Percentiles rank a stretch among this genome's conserved stretches.
These are phyloP conservation scores for Letharia lupina DNA, from an alignment of 495 filamentous ascomycete species.

Conservation along the genomic window DNA sequence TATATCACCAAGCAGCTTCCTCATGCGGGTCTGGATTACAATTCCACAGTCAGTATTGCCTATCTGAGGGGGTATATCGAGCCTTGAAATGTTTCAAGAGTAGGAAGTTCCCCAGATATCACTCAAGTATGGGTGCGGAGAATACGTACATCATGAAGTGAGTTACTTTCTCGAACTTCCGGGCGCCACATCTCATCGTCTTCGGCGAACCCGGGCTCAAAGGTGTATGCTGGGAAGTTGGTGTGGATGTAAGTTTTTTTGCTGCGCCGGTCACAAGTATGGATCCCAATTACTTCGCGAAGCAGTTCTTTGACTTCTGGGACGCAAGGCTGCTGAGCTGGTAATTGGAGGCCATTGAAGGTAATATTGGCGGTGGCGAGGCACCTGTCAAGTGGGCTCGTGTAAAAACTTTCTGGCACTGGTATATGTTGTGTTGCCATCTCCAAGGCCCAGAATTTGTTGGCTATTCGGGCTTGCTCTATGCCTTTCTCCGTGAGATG, in stretches of 20 bases:
- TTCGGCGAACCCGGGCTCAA: conserved; percentile 58
- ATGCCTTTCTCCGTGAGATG: conserved; percentile 53
- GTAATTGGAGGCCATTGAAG: conserved; percentile 48
- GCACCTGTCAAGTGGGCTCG: conserved; percentile 59
- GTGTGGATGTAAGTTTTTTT: conserved; percentile 45
- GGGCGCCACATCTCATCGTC: conserved; percentile 54
- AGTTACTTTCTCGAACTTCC: conserved; percentile 42
- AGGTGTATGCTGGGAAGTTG: conserved; percentile 48
- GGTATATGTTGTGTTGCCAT: conserved; percentile 49
- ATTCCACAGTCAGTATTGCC: not conserved
- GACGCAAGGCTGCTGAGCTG: conserved; percentile 39
- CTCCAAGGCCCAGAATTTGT: conserved; percentile 53
- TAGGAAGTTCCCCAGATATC: too few relatives aligned
- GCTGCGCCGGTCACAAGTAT: conserved; percentile 72
- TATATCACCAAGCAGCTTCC: conserved; percentile 52
- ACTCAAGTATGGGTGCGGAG: not conserved
- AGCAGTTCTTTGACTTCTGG: conserved; percentile 63
- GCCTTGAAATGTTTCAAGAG: not conserved
- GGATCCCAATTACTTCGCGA: conserved; percentile 62
- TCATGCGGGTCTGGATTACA: conserved; percentile 32
- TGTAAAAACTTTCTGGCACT: conserved; percentile 56
- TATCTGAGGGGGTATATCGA: not conserved
- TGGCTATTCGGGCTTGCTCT: conserved; percentile 52
- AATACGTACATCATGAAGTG: conserved; percentile 38
- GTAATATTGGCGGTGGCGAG: conserved; percentile 55